Evolutionary conservation across 345 rosid genomes (phyloP).

Genomic region (Salix brachista): DNA sequence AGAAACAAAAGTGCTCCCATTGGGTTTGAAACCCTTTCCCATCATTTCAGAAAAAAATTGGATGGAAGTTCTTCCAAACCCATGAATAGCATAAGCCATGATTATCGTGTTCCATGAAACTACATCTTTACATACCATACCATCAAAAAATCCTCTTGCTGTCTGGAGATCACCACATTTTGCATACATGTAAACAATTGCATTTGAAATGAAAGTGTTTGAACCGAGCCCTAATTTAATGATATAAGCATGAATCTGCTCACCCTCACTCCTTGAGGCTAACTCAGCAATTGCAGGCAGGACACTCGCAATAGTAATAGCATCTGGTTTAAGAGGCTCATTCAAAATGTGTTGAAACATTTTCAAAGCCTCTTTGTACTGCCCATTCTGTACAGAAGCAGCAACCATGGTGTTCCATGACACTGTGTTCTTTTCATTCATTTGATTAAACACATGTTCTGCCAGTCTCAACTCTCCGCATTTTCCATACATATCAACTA

Average conservation of each 20-base stretch:
- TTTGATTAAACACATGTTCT: constrained; percentile 38
- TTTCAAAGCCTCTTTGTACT: constrained; percentile 43
- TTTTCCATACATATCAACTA: constrained; percentile 63
- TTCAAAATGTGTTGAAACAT: constrained; percentile 44
- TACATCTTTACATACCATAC: constrained; percentile 40
- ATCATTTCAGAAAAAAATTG: constrained; percentile 51
- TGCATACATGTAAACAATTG: constrained; percentile 59
- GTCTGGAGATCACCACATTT: constrained; percentile 64
- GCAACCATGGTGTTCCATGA: constrained; percentile 71
- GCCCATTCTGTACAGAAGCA: constrained; percentile 50
- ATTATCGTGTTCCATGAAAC: constrained; percentile 76
- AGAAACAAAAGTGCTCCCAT: constrained; percentile 63
- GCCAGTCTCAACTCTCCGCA: constrained; percentile 42
- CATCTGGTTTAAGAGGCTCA: constrained; percentile 44
- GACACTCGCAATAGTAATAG: constrained; percentile 51
- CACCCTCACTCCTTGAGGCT: constrained; percentile 45
- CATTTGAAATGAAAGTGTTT: constrained; percentile 52
- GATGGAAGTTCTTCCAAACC: constrained; percentile 47
- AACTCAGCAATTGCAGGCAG: constrained; percentile 68
- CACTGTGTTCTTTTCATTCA: constrained; percentile 49
- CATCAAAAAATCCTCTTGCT: constrained; percentile 53
- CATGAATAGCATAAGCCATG: constrained; percentile 69
- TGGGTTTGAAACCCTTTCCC: constrained; percentile 46
- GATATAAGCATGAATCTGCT: constrained; percentile 51
- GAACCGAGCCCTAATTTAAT: constrained; percentile 33